Base-by-base conservation (phyloP, 352 stramenopile genomes). In the Phytophthora idaei region DNA sequence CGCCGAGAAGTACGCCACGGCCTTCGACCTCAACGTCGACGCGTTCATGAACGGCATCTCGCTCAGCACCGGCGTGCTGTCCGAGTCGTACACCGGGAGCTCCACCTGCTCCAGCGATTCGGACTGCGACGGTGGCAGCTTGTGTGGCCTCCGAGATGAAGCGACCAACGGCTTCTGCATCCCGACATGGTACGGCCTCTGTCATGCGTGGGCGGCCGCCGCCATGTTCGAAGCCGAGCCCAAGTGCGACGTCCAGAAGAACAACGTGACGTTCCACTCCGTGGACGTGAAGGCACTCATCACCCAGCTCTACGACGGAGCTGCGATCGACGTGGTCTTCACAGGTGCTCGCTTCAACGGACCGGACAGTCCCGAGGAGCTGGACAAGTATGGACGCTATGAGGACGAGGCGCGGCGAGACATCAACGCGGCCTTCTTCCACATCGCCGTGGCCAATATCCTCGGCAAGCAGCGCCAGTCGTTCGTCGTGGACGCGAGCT, bases 371-470 rank as follows among this genome's bases (percentile, higher is more conserved):
- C 31, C 25, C 1, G 65, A 64, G 6, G 39, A 61, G 0, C 57
- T 77, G n/a, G 80, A 89, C 56, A 31, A 78, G 37, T 87, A 86
- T 59, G 80, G 78, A 51, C 78, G 80, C n/a, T 85, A 80, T 45
- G 56, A 42, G 2, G 78, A 85, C 27, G 48, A 70, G 1, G 61
- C 77, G 10, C 81, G 61, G 1, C 69, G 65, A n/a, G 78, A 90
- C 55, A 61, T 88, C 7, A 79, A 76, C 36, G 41, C 81, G 0
- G 78, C 67, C 39, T 80, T 82, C 61, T 81, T 86, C 59, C 78
- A 86, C 61, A 65, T 86, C 21, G 78, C 76, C 6, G 50, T 74
- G 56, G 55, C 73, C 27, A 90, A 88, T 63, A 71, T 86, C 45
- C 61, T 90, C 4, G 76, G 69, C 5, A 71, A 75, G 28, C 69